A percentile compares a stretch with the other conserved stretches of the same genome.
Evolutionary conservation across 2,329 filamentous ascomycete species (phyloP).

Genomic region (Sclerotinia sclerotiorum): DNA sequence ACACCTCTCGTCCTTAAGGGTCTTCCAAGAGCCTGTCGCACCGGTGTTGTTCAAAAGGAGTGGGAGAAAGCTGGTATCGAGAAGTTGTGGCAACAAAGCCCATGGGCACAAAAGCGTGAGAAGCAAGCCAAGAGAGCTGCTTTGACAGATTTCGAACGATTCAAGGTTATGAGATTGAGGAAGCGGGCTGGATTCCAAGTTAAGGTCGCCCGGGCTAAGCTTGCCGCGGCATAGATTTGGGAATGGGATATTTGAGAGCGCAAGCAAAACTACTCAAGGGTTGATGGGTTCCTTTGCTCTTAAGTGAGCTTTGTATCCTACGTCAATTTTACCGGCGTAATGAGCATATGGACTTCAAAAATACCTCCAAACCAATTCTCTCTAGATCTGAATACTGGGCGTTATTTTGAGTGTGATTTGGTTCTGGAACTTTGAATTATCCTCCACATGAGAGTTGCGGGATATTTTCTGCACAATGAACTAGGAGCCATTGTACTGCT

Average conservation of each 20-base stretch:
- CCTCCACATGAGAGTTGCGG: constrained; percentile 6
- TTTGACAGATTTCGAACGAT: constrained; percentile 98
- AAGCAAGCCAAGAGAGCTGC: constrained; percentile 83
- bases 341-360: constrained; percentile 61
- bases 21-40: constrained; percentile 81
- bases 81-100: constrained; percentile 85
- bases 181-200: constrained; percentile 99
- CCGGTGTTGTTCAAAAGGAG: constrained; percentile 76
- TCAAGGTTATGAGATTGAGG: constrained; percentile 99
- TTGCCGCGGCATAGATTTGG: constrained; percentile 62
- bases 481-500: constrained; percentile 3
- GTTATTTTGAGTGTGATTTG: constrained; percentile 20
- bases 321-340: constrained; percentile 64
- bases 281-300: constrained; percentile 60
- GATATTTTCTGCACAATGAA: constrained; percentile 2
- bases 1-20: constrained; percentile 85
- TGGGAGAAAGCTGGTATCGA: constrained; percentile 94
- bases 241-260: constrained; percentile 43
- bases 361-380: constrained; percentile 23
- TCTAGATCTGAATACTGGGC: constrained; percentile 13
- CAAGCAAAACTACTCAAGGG: constrained; percentile 50
- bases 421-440: constrained; percentile 22
- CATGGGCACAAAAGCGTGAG: constrained; percentile 91
- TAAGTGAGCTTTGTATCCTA: constrained; percentile 65
- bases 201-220: constrained; percentile 93